These are phyloP conservation scores for Termitomyces bulborhizus DNA, from an alignment of 768 basidiomycete species.

Conservation along the genomic window DNA sequence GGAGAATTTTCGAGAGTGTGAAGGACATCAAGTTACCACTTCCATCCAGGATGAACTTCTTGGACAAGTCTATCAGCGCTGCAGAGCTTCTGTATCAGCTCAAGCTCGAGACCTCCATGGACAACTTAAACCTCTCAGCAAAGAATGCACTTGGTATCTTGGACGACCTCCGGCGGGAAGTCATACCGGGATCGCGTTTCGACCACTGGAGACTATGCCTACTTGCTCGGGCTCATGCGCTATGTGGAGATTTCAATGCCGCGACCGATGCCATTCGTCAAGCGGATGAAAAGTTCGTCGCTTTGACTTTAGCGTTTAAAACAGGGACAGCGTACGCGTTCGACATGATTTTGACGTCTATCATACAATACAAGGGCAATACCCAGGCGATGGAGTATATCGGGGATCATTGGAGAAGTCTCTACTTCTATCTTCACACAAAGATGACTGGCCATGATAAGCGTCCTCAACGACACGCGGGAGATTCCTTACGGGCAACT, in stretches of 20 bases:
- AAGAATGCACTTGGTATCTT: neutral
- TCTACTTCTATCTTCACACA: constrained; percentile 18
- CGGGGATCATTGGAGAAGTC: constrained; percentile 29
- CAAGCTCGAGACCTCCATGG: neutral
- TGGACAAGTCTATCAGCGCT: constrained; percentile 19
- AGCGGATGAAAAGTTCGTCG: constrained; percentile 12
- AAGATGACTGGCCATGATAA: neutral
- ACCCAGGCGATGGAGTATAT: constrained; percentile 31
- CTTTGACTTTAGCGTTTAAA: constrained; percentile 16
- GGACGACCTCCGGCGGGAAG: neutral
- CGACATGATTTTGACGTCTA: constrained; percentile 30
- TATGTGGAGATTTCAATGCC: constrained; percentile 5
- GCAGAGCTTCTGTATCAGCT: constrained; percentile 13
- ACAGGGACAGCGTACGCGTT: constrained; percentile 23
- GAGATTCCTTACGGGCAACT: constrained; percentile 9
- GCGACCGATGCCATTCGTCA: constrained; percentile 18
- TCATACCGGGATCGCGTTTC: neutral
- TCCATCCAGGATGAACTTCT: constrained; percentile 12
- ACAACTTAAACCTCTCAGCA: neutral
- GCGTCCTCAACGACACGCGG: neutral
- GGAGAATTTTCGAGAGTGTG: constrained; percentile 29
- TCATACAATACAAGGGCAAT: constrained; percentile 25
- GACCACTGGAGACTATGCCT: constrained; percentile 12
- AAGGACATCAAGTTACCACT: constrained; percentile 7
- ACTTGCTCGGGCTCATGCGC: constrained; percentile 5